Base-by-base conservation (phyloP, 2,329 filamentous ascomycete genomes). In the Colletotrichum nymphaeae region DNA sequence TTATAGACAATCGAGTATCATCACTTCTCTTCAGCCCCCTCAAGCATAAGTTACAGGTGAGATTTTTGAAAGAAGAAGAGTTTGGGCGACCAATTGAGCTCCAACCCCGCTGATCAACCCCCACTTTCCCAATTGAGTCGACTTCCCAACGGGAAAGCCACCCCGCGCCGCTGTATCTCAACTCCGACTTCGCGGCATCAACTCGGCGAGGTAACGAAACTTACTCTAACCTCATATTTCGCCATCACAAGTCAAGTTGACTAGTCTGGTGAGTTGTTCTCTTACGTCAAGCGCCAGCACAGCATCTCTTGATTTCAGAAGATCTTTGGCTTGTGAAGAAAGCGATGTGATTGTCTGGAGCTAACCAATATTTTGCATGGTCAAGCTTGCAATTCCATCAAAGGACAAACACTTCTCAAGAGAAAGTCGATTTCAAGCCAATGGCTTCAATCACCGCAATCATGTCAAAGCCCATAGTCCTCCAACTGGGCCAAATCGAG, bases 401-500 rank as follows among this genome's bases (percentile, higher is more conserved):
- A n/a, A 46, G 4, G 6, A 46, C 5, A 46, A n/a, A n/a, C 4
- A n/a, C 19, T 8, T 9, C 42, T 46, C 42, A 8, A 16, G 19
- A n/a, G 7, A 46, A 4, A n/a, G n/a, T n/a, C n/a, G 7, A 8
- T n/a, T 9, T 8, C 6, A 46, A 46, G 16, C 9, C 19, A 8
- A 46, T n/a, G 9, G 1, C 7, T 16, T 46, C 42, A 19, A 26
- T 1, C 2, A 55, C 30, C 46, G 42, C 24, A 72, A 49, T 35
- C 35, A 73, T 73, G 70, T 57, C 70, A 3, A 62, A 52, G 57
- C 77, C 76, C 22, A 85, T 83, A 76, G 80, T 86, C n/a, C 78
- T 86, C 24, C 78, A 83, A 32, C 78, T 86, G 22, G 84, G 83
- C 60, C 77, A 78, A 46, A 83, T 85, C 66, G 79, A 83, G 56